Evolutionary conservation across 257 asterid species (phyloP).

Genomic region (Nicotiana tomentosiformis): DNA sequence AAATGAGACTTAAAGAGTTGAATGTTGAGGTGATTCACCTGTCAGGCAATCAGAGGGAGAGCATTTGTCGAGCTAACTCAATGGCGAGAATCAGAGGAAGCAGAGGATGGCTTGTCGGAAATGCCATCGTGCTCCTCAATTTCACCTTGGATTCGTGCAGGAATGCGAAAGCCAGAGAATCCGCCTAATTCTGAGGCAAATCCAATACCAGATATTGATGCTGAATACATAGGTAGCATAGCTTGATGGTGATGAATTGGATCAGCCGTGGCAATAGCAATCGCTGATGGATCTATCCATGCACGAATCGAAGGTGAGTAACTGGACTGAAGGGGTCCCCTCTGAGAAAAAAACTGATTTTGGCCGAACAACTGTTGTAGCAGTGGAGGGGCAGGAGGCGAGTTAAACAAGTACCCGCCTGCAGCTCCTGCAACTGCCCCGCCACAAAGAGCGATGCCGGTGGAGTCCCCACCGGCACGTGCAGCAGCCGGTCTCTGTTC

Average conservation of each 20-base stretch:
- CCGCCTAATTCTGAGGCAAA: conserved; percentile 68
- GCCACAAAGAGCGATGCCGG: conserved; percentile 10
- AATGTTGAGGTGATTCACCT: conserved; percentile 21
- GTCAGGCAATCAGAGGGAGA: conserved; percentile 14
- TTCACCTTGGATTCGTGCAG: conserved; percentile 96
- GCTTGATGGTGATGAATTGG: conserved; percentile 41
- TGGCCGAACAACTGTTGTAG: conserved; percentile 61
- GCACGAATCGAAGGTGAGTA: conserved; percentile 95
- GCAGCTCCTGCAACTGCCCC: conserved; percentile 21
- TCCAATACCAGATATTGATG: conserved; percentile 48
- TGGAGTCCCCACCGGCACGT: conserved; percentile 42
- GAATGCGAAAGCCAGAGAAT: conserved; percentile 69
- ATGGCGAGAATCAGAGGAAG: conserved; percentile 96
- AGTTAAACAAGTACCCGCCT: conserved; percentile 45
- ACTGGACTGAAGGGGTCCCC: conserved; percentile 99
- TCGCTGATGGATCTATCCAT: conserved; percentile 73
- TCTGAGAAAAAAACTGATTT: conserved; percentile 69
- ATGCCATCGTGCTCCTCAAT: conserved; percentile 97
- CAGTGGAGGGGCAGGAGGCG: conserved; percentile 48
- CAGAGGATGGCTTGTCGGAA: conserved; percentile 93
- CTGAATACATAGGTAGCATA: conserved; percentile 46
- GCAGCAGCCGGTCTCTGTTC: conserved; percentile 41
- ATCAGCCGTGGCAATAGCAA: conserved; percentile 43
- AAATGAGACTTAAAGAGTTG: background rate
- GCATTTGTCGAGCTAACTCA: conserved; percentile 30